Evolutionary conservation across 1,139 yeast species (phyloP).

Genomic region (Debaryomyces fabryi): DNA sequence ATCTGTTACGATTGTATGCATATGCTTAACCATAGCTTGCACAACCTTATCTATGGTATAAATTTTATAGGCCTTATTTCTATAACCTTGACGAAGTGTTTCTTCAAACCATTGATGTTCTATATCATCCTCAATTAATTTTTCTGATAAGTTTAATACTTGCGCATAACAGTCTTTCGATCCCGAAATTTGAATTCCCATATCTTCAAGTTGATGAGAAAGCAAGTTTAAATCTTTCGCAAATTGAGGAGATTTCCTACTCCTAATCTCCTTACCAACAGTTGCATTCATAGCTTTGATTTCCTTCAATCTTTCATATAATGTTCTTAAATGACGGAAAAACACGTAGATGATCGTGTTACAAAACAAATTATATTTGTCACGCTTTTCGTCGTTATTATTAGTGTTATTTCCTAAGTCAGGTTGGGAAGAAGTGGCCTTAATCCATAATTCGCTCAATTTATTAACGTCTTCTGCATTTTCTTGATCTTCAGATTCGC

Average conservation of each 20-base stretch:
- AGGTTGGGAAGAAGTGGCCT: conserved; percentile 41
- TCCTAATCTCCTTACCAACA: conserved; percentile 71
- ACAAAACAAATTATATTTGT: conserved; percentile 76
- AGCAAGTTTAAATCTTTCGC: conserved; percentile 86
- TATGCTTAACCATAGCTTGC: conserved; percentile 86
- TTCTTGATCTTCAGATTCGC: conserved; percentile 41
- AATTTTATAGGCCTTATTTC: conserved; percentile 88
- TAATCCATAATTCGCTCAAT: conserved; percentile 71
- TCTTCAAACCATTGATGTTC: conserved; percentile 98
- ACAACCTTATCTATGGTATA: conserved; percentile 94
- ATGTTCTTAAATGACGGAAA: conserved; percentile 80
- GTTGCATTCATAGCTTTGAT: conserved; percentile 67
- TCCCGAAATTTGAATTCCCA: conserved; percentile 74
- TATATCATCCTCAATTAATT: conserved; percentile 83
- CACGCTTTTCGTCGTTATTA: conserved; percentile 35
- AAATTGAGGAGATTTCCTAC: conserved; percentile 72
- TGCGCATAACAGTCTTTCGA: conserved; percentile 75
- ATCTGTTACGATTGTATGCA: conserved; percentile 79
- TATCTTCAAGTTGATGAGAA: conserved; percentile 78
- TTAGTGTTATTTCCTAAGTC: conserved; percentile 16
- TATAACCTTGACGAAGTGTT: conserved; percentile 89
- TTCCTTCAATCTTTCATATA: conserved; percentile 79
- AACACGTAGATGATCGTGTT: conserved; percentile 92
- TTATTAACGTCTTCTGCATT: conserved; percentile 51
- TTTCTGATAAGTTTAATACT: conserved; percentile 69